These are phyloP conservation scores for Mycena venus DNA, from an alignment of 768 basidiomycete genomes.

Conservation along the genomic window DNA sequence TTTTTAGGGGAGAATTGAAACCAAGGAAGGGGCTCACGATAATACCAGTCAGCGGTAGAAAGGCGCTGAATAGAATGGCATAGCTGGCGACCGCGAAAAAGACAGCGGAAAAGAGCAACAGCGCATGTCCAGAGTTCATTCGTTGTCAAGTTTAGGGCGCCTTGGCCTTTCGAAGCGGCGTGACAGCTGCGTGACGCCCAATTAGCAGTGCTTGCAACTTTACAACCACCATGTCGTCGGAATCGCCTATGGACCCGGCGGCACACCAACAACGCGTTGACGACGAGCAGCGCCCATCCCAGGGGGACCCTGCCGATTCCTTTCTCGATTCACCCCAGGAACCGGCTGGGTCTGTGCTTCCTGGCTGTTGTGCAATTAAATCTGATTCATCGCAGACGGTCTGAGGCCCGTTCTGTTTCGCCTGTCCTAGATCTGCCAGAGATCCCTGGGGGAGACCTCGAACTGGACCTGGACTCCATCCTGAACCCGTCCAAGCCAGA, in stretches of 20 bases:
- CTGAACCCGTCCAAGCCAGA: constrained; percentile 46
- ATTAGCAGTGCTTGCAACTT: not conserved
- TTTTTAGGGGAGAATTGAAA: not conserved
- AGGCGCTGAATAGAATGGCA: constrained; percentile 75
- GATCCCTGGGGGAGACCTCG: constrained; percentile 65
- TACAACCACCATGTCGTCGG: constrained; percentile 15
- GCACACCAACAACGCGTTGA: constrained; percentile 5
- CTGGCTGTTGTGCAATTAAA: constrained; percentile 7
- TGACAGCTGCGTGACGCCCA: not conserved
- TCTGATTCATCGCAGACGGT: constrained; percentile 35
- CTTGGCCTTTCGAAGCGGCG: not conserved
- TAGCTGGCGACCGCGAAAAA: constrained; percentile 74
- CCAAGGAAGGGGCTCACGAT: constrained; percentile 52
- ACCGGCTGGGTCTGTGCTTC: constrained; percentile 51
- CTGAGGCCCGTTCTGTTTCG: constrained; percentile 34
- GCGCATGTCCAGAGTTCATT: constrained; percentile 55
- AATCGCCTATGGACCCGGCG: constrained; percentile 7
- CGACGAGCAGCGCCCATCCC: not conserved
- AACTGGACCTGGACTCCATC: constrained; percentile 59
- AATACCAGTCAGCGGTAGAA: constrained; percentile 67
- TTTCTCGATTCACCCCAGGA: constrained; percentile 33
- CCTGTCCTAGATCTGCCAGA: constrained; percentile 56
- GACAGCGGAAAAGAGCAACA: constrained; percentile 59
- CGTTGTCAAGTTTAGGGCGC: not conserved
- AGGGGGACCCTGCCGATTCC: constrained; percentile 24